Conservation (phyloP, 129 eudicot genomes). For the Pulicaria dysenterica region DNA sequence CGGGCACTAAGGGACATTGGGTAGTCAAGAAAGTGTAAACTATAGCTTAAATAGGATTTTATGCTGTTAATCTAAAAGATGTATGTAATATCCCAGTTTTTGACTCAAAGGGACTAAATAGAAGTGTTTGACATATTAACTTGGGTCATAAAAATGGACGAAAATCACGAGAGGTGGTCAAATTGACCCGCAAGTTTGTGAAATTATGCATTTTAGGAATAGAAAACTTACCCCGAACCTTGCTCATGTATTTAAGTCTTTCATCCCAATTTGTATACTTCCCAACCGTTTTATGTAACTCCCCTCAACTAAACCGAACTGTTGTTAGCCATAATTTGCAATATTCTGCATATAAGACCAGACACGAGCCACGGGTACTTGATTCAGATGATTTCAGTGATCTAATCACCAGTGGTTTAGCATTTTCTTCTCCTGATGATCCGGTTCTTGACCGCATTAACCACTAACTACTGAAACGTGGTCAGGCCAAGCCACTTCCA, state of each 20-base stretch:
- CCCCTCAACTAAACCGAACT: conserved; percentile 60
- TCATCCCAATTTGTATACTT: conserved; percentile 69
- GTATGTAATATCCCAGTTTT: background rate
- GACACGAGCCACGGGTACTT: conserved; percentile 48
- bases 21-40: background rate
- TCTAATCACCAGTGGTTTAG: conserved; percentile 70
- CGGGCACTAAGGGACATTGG: background rate
- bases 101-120: background rate
- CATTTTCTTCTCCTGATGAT: conserved; percentile 70
- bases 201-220: conserved; percentile 80
- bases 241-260: conserved; percentile 83
- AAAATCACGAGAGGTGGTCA: background rate
- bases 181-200: conserved; percentile 73
- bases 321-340: conserved; percentile 70
- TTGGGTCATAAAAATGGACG: background rate
- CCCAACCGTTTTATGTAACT: conserved; percentile 81
- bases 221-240: conserved; percentile 82
- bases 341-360: conserved; percentile 47
- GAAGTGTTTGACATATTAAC: too few relatives aligned
- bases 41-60: background rate
- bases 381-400: conserved; percentile 47
- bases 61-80: background rate
- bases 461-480: conserved; percentile 55
- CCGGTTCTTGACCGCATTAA: conserved; percentile 79
- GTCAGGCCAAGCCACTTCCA: conserved; percentile 62